Evolutionary conservation across 129 eudicot genomes (phyloP).

Genomic region (Pittosporum tobira): DNA sequence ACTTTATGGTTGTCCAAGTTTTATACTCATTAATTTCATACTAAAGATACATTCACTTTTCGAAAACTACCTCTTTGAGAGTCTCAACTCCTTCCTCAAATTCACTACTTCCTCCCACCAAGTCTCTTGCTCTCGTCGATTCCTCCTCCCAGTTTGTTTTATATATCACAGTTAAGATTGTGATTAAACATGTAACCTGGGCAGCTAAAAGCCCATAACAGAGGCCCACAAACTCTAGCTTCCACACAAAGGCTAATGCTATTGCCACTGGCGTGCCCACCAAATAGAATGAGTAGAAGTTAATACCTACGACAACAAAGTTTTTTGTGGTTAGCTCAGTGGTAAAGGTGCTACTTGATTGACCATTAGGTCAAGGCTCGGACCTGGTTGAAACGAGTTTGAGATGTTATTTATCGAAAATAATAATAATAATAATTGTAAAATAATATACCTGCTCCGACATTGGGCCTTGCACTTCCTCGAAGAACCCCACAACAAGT

Average conservation of each 20-base stretch:
- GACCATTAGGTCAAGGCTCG: no score
- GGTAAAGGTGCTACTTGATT: no score
- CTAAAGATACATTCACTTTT: slow-evolving; percentile 13
- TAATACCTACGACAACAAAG: no score
- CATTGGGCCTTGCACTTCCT: slow-evolving; percentile 80
- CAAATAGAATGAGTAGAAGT: slow-evolving; percentile 79
- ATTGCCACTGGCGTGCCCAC: slow-evolving; percentile 91
- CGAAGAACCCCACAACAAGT: slow-evolving; percentile 94
- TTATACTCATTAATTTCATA: slow-evolving; percentile 11
- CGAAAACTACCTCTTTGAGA: slow-evolving; percentile 20
- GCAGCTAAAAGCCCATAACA: slow-evolving; percentile 98
- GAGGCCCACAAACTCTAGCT: slow-evolving; percentile 63
- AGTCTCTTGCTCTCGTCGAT: slow-evolving; percentile 61
- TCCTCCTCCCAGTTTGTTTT: slow-evolving; percentile 83
- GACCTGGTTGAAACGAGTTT: no score
- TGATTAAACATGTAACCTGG: slow-evolving; percentile 64
- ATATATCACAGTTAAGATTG: slow-evolving; percentile 49
- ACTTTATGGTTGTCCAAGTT: slow-evolving; percentile 6
- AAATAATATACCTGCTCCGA: slow-evolving; percentile 77
- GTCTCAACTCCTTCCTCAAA: slow-evolving; percentile 45
- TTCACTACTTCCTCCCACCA: slow-evolving; percentile 53
- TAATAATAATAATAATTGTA: no score
- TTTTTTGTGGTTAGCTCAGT: no score
- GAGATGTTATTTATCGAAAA: no score
- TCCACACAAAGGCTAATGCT: slow-evolving; percentile 54